Conservation (phyloP, 306 rosid genomes). For the Sindora glabra region DNA sequence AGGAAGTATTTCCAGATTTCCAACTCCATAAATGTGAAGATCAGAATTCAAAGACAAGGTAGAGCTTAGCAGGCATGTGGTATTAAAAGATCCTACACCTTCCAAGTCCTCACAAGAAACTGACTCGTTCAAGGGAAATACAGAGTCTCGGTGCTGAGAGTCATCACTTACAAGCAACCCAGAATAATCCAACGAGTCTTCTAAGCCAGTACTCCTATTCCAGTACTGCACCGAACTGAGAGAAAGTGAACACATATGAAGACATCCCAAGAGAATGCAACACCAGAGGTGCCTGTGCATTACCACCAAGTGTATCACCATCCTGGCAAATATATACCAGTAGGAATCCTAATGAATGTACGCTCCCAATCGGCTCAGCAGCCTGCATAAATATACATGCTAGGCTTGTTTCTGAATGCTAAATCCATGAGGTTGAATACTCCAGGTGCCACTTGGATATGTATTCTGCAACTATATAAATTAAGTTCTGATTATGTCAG, state of each 20-base stretch:
- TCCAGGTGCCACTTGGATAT: slow-evolving; percentile 13
- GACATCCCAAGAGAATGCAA: slow-evolving; percentile 55
- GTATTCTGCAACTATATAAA: slow-evolving; percentile 32
- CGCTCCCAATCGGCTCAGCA: slow-evolving; percentile 15
- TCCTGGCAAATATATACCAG: slow-evolving; percentile 17
- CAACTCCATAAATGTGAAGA: slow-evolving; percentile 64
- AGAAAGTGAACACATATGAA: slow-evolving; percentile 36
- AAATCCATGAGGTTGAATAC: slow-evolving; percentile 5
- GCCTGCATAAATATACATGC: not conserved
- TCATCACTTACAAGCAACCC: slow-evolving; percentile 22
- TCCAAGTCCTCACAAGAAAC: slow-evolving; percentile 78
- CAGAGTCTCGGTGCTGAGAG: slow-evolving; percentile 22
- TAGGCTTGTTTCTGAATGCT: slow-evolving; percentile 23
- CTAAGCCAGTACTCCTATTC: slow-evolving; percentile 25
- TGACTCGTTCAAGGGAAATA: slow-evolving; percentile 22
- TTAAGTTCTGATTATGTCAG: not conserved
- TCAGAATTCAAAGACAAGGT: slow-evolving; percentile 50
- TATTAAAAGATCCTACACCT: slow-evolving; percentile 91
- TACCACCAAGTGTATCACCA: slow-evolving; percentile 55
- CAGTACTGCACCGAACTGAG: slow-evolving; percentile 32
- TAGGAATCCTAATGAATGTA: slow-evolving; percentile 27
- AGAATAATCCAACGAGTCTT: slow-evolving; percentile 33
- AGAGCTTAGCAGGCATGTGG: slow-evolving; percentile 85
- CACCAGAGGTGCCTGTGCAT: slow-evolving; percentile 49
- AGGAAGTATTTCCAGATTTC: slow-evolving; percentile 88